A percentile compares a stretch with the other conserved stretches of the same genome.
These are phyloP conservation scores for Coemansia sp. DNA, from an alignment of 192 early-diverging fungal species.

Conservation along the genomic window DNA sequence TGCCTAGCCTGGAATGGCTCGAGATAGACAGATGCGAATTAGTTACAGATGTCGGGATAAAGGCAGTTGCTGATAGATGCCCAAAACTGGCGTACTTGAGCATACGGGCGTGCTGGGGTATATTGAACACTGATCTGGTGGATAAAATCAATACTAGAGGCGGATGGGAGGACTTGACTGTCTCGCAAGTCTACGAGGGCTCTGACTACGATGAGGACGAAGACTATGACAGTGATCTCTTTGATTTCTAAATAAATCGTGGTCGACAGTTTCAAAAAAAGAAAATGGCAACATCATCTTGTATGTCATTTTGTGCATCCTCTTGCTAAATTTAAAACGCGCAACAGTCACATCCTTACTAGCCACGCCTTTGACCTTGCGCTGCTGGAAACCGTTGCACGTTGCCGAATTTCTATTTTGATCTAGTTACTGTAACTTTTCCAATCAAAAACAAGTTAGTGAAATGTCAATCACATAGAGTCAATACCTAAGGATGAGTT, in stretches of 20 bases:
- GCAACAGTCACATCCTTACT: no score
- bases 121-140: slow-evolving; percentile 1
- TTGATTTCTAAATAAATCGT: not conserved
- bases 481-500: not conserved
- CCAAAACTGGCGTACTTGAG: not conserved
- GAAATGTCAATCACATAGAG: not conserved
- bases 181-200: not conserved
- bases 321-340: not conserved
- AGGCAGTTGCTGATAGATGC: not conserved
- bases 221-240: not conserved
- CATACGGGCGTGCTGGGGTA: not conserved
- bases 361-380: no score
- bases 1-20: not conserved
- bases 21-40: not conserved
- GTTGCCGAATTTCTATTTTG: not conserved
- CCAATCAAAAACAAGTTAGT: not conserved
- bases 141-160: not conserved
- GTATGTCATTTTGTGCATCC: not conserved
- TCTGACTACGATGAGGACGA: not conserved
- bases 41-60: not conserved
- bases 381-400: no score
- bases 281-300: not conserved
- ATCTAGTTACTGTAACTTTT: not conserved
- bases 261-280: not conserved
- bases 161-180: slow-evolving; percentile 1